A percentile compares a stretch with the other conserved stretches of the same genome.
Conservation (phyloP, 2,329 filamentous ascomycete species). For the Teratosphaeria destructans region DNA sequence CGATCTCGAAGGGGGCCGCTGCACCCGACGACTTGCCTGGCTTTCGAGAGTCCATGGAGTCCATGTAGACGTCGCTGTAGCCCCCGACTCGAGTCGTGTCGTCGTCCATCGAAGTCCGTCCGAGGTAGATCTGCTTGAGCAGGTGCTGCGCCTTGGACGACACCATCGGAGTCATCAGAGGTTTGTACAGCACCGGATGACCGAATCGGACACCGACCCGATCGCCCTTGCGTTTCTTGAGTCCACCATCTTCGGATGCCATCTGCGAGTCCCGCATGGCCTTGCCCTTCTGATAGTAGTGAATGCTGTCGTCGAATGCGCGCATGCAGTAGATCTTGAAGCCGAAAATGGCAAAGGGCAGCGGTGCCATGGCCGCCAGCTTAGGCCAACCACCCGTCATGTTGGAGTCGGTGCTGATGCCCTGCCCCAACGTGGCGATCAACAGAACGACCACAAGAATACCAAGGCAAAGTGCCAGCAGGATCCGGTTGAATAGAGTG, state of each 20-base stretch:
- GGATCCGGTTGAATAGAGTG: constrained; percentile 80
- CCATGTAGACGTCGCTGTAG: constrained; percentile 77
- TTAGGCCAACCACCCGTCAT: constrained; percentile 37
- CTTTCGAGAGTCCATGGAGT: constrained; percentile 57
- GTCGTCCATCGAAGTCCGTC: constrained; percentile 55
- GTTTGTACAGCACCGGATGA: constrained; percentile 81
- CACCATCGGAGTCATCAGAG: constrained; percentile 90
- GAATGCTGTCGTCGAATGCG: constrained; percentile 67
- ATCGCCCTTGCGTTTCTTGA: constrained; percentile 44
- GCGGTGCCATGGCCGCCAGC: constrained; percentile 56
- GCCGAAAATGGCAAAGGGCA: constrained; percentile 64
- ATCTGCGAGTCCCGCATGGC: constrained; percentile 33
- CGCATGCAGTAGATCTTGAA: constrained; percentile 81
- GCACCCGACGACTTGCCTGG: constrained; percentile 45
- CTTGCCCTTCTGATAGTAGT: constrained; percentile 65
- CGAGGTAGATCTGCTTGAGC: constrained; percentile 75
- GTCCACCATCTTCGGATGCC: constrained; percentile 15
- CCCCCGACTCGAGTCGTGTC: constrained; percentile 52
- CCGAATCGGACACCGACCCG: constrained; percentile 71
- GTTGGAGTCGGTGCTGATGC: constrained; percentile 14
- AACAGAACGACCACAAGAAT: constrained; percentile 71
- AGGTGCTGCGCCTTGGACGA: constrained; percentile 81
- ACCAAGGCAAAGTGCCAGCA: constrained; percentile 69
- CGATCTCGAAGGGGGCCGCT: constrained; percentile 67
- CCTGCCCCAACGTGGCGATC: constrained; percentile 50